phyloP scores from a whole-genome alignment of 2,329 filamentous ascomycete genomes.

The Aspergillus novofumigatus region DNA sequence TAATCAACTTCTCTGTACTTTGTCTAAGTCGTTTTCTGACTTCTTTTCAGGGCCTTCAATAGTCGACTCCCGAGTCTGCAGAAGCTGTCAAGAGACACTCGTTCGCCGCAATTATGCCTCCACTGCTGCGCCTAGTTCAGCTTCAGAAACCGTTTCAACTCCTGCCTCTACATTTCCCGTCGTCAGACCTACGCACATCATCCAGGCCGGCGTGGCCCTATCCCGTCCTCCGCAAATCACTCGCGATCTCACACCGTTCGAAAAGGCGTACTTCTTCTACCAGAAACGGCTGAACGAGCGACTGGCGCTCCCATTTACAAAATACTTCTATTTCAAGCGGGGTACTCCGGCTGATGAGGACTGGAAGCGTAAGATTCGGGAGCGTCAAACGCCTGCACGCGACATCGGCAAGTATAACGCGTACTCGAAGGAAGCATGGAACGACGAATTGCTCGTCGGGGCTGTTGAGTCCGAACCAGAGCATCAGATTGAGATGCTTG shows the following conservation, averaged over 20 bases:
- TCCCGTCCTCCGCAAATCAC: conserved; percentile 87
- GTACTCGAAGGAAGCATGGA: conserved; percentile 72
- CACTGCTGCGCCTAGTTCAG: conserved; percentile 35
- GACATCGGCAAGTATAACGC: conserved; percentile 84
- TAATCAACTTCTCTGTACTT: neutral
- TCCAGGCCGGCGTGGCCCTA: conserved; percentile 70
- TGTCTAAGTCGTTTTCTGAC: conserved; percentile 10
- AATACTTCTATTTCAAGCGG: conserved; percentile 92
- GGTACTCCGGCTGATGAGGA: conserved; percentile 79
- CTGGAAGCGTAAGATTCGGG: conserved; percentile 80
- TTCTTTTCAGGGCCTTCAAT: conserved; percentile 30
- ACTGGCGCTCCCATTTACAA: conserved; percentile 77
- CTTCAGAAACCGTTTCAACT: conserved; percentile 30
- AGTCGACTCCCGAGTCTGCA: conserved; percentile 39
- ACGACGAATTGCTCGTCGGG: conserved; percentile 81
- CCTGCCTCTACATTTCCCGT: conserved; percentile 23
- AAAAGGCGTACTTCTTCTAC: conserved; percentile 92
- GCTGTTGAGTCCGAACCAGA: conserved; percentile 63
- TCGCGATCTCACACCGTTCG: conserved; percentile 76
- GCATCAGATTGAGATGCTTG: conserved; percentile 61
- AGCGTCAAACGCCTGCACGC: conserved; percentile 71
- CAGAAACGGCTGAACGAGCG: conserved; percentile 96
- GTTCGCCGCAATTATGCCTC: conserved; percentile 39
- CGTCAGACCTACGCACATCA: conserved; percentile 39
- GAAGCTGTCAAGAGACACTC: conserved; percentile 41